phyloP scores from a whole-genome alignment of 192 early-diverging fungal species.

The Diversispora epigaea region DNA sequence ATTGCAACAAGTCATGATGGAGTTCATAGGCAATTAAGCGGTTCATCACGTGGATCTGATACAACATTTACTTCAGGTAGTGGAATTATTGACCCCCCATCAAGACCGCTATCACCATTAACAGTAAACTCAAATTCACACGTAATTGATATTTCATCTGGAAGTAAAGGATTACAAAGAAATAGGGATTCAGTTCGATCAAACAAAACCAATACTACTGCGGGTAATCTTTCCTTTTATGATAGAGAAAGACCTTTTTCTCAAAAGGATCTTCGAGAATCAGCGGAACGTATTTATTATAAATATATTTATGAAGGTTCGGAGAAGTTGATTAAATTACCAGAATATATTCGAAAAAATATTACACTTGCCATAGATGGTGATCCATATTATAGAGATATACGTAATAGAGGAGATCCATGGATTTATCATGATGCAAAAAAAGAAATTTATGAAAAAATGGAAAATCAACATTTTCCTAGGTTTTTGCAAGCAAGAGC shows the following conservation, averaged over 20 bases:
- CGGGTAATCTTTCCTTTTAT: constrained; percentile 28
- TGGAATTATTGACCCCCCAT: constrained; percentile 7
- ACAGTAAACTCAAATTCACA: neutral
- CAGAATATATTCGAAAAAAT: constrained; percentile 38
- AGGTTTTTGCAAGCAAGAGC: constrained; percentile 54
- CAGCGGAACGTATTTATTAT: constrained; percentile 56
- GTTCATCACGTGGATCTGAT: constrained; percentile 1
- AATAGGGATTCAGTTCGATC: constrained; percentile 33
- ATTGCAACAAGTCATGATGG: neutral
- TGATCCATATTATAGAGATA: neutral
- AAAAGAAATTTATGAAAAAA: constrained; percentile 50
- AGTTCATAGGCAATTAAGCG: constrained; percentile 6
- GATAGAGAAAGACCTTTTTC: constrained; percentile 35
- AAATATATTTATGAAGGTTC: constrained; percentile 54
- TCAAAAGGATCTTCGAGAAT: constrained; percentile 48
- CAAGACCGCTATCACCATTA: constrained; percentile 21
- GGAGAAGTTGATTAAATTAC: constrained; percentile 50
- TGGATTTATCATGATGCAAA: constrained; percentile 58
- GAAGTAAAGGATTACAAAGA: neutral
- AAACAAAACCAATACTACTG: constrained; percentile 19
- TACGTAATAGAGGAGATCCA: constrained; percentile 42
- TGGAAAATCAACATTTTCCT: constrained; percentile 57
- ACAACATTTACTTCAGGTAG: neutral
- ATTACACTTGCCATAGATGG: constrained; percentile 38
- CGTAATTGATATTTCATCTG: constrained; percentile 22